phyloP scores from a whole-genome alignment of 2,329 filamentous ascomycete species.

The Leptographium procerum region DNA sequence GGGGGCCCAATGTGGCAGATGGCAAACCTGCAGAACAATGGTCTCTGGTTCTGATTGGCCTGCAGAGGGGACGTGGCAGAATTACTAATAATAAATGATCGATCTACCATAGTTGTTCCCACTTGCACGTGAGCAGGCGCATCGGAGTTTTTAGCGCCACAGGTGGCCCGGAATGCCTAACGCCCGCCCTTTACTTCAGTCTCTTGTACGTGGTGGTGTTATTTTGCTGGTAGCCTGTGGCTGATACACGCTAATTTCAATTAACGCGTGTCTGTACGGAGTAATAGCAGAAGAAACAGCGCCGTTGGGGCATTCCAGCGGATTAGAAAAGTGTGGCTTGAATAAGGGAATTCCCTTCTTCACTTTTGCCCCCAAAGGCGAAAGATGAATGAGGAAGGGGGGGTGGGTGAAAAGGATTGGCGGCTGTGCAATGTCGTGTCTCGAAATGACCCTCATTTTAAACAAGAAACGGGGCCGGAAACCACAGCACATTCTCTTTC shows the following conservation, averaged over 20 bases:
- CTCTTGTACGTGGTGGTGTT: too few species aligned
- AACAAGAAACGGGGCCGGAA: background rate
- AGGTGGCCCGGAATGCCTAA: too few species aligned
- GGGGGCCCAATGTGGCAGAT: background rate
- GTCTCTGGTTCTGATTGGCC: too few species aligned
- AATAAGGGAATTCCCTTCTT: too few species aligned
- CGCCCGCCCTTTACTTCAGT: too few species aligned
- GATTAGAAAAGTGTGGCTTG: background rate
- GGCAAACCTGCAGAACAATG: background rate
- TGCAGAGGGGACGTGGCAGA: too few species aligned
- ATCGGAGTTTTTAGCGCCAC: too few species aligned
- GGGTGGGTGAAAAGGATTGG: background rate
- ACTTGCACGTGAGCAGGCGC: too few species aligned
- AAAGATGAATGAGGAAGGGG: background rate
- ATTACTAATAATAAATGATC: too few species aligned
- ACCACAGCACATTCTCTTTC: background rate
- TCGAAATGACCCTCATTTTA: constrained; percentile 3
- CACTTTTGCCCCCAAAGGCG: too few species aligned
- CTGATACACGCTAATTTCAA: background rate
- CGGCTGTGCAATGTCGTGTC: background rate
- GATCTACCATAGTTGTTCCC: too few species aligned
- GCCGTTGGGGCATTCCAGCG: background rate
- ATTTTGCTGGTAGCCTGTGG: background rate
- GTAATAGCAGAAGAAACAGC: too few species aligned
- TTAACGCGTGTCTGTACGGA: constrained; percentile 1